Percentiles rank a stretch among this genome's conserved stretches.
Conservation (phyloP, 139 green algal genomes). For the Astrephomene gubernaculifera region DNA sequence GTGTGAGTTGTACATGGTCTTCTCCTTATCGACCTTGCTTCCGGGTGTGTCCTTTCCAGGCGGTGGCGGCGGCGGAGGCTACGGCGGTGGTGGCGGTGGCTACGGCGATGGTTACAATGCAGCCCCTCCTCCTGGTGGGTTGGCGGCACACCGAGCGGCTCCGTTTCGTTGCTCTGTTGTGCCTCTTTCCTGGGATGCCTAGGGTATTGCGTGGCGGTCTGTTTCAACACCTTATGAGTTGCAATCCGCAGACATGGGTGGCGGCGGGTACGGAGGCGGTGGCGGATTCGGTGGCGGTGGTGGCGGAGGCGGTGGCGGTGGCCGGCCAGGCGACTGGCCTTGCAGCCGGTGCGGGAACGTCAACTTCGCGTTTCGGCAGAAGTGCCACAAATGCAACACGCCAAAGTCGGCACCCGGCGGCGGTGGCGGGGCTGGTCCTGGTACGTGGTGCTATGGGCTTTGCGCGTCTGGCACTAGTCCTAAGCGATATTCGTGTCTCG, state of each 20-base stretch:
- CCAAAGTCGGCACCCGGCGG: conserved; percentile 52
- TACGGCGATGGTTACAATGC: conserved; percentile 19
- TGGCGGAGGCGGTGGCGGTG: conserved; percentile 51
- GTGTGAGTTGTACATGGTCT: background rate
- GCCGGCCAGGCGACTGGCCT: conserved; percentile 72
- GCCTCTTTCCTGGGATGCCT: too few species aligned
- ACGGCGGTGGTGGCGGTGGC: background rate
- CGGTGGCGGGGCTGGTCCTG: conserved; percentile 15
- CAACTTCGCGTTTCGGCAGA: conserved; percentile 74
- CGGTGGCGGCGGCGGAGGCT: background rate
- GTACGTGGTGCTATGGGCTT: background rate
- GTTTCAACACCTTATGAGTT: background rate
- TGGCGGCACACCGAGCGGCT: background rate
- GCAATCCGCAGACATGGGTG: conserved; percentile 19
- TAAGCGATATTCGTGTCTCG: too few species aligned
- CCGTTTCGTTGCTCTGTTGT: background rate
- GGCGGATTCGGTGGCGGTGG: conserved; percentile 49
- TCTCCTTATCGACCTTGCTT: background rate
- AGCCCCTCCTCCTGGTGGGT: conserved; percentile 19
- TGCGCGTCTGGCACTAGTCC: too few species aligned
- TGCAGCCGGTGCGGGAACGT: conserved; percentile 81
- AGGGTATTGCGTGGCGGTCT: background rate
- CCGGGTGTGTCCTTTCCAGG: background rate
- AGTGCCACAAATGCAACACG: conserved; percentile 80
- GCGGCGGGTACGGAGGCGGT: conserved; percentile 37